Evolutionary conservation across 2,329 filamentous ascomycete species (phyloP), one percentile per base, ranked within the genome.

Genomic region (Neocatenulostroma microsporum): DNA sequence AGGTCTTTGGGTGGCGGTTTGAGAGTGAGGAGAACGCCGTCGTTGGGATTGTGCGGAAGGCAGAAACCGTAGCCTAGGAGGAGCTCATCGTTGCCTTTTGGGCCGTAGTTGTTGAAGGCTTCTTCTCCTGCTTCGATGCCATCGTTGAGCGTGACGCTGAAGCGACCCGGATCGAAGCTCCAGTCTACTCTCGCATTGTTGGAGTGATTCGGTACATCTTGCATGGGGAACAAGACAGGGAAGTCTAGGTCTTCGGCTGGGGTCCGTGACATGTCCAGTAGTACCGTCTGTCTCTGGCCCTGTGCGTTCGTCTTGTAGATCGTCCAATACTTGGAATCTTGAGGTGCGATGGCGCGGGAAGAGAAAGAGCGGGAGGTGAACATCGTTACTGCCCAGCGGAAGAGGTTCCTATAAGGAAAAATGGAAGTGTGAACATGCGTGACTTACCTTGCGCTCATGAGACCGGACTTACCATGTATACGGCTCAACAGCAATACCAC

Each of bases 51-150:
- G 27, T 64, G 45, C 5, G 53, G 50, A 12, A 70, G 57, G 40
- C 63, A 67, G 51, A 73, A 73, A 3, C 70, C 70, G 39, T 74
- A 74, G 3, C 70, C 69, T 30, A 70, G 62, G 2, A 73, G 54
- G 2, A 73, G 53, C 46, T 73, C 69, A 42, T 70, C 68, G 34
- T 73, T 74, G 5, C 63, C 57, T 44, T 73, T 73, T 2, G 69
- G 63, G 0, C 64, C 70, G 37, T 73, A 74, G 46, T 73, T 73
- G 49, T 74, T 74, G 54, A 61, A 68, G 2, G 73, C 51, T 42
- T 73, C 63, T 3, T 58, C 54, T 3, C 63, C 66, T 4, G 53
- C 42, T 3, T 47, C 25, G 3, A 66, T 45, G 0, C 39, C 38
- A 4, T 64, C 55, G 3, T 58, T 53, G 18, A 62, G 43, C 7